phyloP scores from a whole-genome alignment of 2,329 filamentous ascomycete genomes.

The Colletotrichum sp. region DNA sequence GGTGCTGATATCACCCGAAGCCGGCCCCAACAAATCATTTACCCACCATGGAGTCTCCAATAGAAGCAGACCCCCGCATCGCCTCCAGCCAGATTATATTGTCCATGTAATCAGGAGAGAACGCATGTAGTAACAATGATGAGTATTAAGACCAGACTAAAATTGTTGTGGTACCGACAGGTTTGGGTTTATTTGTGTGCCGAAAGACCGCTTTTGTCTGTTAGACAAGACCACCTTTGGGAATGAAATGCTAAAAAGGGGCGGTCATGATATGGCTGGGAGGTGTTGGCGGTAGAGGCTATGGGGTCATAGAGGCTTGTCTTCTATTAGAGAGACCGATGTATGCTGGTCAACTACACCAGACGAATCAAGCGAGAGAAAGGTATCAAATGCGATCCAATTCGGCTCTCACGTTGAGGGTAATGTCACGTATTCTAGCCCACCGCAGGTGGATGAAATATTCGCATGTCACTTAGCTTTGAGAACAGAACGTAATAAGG shows the following conservation, averaged over 20 bases:
- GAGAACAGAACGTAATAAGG: background rate
- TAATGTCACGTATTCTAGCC: background rate
- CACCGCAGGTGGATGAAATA: background rate
- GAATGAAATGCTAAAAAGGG: background rate
- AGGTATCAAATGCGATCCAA: background rate
- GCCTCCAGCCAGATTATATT: background rate
- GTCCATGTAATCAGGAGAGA: background rate
- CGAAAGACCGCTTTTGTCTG: background rate
- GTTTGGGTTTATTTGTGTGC: background rate
- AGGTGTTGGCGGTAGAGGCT: background rate
- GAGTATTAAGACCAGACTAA: background rate
- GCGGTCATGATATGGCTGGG: background rate
- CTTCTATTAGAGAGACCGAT: background rate
- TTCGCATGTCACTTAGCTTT: no score
- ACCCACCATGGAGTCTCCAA: background rate
- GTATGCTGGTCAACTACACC: no score
- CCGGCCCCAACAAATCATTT: background rate
- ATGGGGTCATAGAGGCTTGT: background rate
- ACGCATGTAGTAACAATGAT: background rate
- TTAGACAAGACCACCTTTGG: background rate
- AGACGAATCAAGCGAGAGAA: no score
- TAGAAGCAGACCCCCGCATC: background rate
- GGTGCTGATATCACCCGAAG: background rate
- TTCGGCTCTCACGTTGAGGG: fast-evolving
- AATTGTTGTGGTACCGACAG: background rate